These are phyloP conservation scores for Eimeria acervulina DNA, from an alignment of 169 alveolate species.

Conservation along the genomic window DNA sequence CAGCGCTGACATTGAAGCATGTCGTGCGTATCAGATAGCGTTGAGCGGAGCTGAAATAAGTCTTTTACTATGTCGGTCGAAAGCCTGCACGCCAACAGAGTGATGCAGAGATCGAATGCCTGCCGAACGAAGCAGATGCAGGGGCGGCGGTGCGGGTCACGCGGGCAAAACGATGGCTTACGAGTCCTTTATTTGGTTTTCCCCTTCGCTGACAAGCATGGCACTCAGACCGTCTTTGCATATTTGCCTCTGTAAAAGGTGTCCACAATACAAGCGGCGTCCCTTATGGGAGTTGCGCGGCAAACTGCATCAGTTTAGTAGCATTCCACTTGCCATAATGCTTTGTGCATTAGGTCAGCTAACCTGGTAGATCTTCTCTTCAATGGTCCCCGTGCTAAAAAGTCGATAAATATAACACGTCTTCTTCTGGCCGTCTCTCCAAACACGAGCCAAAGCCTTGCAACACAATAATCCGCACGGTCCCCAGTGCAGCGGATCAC, in stretches of 20 bases:
- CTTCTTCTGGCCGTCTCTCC: constrained; percentile 99
- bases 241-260: constrained; percentile 90
- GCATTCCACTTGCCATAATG: constrained; percentile 49
- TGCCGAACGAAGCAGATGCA: not conserved
- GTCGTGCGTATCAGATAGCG: constrained; percentile 89
- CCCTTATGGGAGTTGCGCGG: not conserved
- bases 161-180: constrained; percentile 8
- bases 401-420: constrained; percentile 97
- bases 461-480: constrained; percentile 2
- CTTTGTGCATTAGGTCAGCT: not conserved
- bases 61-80: constrained; percentile 88
- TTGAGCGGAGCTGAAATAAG: constrained; percentile 86
- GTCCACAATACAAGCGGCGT: not conserved
- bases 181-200: constrained; percentile 86
- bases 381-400: constrained; percentile 98
- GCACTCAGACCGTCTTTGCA: constrained; percentile 89
- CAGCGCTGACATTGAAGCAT: constrained; percentile 89
- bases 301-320: not conserved
- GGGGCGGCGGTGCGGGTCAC: not conserved
- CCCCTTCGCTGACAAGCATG: constrained; percentile 88
- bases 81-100: constrained; percentile 73
- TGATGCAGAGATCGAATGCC: not conserved
- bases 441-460: constrained; percentile 97
- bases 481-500: not conserved
- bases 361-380: constrained; percentile 97